These are phyloP conservation scores for Excoecaria agallocha DNA, from an alignment of 345 rosid species.

Conservation along the genomic window DNA sequence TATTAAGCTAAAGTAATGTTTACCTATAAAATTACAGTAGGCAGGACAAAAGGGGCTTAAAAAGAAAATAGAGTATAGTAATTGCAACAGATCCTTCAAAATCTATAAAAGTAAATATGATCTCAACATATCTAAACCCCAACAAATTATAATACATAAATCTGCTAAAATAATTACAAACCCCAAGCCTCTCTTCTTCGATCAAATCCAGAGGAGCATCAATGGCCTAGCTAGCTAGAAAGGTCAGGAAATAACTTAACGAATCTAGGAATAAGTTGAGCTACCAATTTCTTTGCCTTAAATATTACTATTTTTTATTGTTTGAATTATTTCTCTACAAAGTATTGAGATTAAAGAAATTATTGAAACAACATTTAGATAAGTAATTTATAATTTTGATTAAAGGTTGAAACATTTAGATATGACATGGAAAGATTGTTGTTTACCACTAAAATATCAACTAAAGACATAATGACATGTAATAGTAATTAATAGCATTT, in stretches of 20 bases:
- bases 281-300: constrained; percentile 91
- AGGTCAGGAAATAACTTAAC: constrained; percentile 93
- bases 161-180: constrained; percentile 24
- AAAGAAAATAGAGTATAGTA: too few relatives aligned
- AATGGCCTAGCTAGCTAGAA: constrained; percentile 55
- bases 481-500: not conserved
- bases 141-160: not conserved
- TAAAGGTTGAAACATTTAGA: not conserved
- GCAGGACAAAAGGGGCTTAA: too few relatives aligned
- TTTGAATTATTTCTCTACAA: too few relatives aligned
- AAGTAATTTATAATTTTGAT: not conserved
- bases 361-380: not conserved
- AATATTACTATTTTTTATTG: too few relatives aligned
- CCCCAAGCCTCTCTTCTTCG: constrained; percentile 93
- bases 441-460: not conserved
- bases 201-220: constrained; percentile 81
- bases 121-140: too few relatives aligned
- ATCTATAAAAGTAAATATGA: too few relatives aligned
- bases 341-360: constrained; percentile 8
- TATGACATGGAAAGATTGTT: too few relatives aligned
- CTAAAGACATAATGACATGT: not conserved
- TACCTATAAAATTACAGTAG: too few relatives aligned
- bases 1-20: too few relatives aligned
- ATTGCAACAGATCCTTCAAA: too few relatives aligned
- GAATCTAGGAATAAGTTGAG: constrained; percentile 97